Evolutionary conservation across 768 basidiomycete species (phyloP), one percentile per base, ranked within the genome.

Genomic region (Mrakia blollopis): DNA sequence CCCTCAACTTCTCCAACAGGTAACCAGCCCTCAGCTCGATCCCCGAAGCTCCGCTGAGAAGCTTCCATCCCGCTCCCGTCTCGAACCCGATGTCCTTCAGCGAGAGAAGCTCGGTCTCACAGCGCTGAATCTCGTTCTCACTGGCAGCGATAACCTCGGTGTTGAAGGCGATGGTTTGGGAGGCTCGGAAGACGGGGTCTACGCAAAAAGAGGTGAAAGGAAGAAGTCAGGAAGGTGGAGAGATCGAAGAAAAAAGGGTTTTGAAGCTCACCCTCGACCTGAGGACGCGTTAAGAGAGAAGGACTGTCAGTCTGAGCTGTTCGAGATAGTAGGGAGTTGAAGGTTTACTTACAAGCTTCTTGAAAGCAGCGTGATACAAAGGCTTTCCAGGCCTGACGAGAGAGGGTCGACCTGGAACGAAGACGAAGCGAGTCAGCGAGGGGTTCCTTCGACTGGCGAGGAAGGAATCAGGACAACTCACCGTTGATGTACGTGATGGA

Each of bases 381-480:
- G 97, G 97, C 83, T 91, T 94, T 39, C 97, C 97, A 1, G 97
- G 93, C 63, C 88, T 87, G 80, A 98, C 91, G 2, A 86, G 87
- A 2, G 92, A 89, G 1, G 95, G 92, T 23, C 93, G 90, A 41
- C 94, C 94, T 91, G 79, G 21, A 41, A 4, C 8, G 30, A 30
- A n/a, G 18, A 63, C 30, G 23, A 21, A 16, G 37, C 37, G 63
- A 65, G 37, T 65, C 63, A 65, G 63, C 63, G 32, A 37, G 25
- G 37, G 18, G 10, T 6, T 7, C 1, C 16, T 2, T 35, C 62
- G 35, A 32, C 13, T 39, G 16, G 25, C 35, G 52, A 52, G 16
- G 70, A 50, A n/a, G 23, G 47, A 50, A 32, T 3, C 28, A 16
- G 11, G 32, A 37, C 9, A 14, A 79, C 84, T 44, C 44, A 90